A percentile compares a stretch with the other conserved stretches of the same genome.
These are phyloP conservation scores for Elongisporangium undulatum DNA, from an alignment of 352 stramenopile genomes.

Conservation along the genomic window DNA sequence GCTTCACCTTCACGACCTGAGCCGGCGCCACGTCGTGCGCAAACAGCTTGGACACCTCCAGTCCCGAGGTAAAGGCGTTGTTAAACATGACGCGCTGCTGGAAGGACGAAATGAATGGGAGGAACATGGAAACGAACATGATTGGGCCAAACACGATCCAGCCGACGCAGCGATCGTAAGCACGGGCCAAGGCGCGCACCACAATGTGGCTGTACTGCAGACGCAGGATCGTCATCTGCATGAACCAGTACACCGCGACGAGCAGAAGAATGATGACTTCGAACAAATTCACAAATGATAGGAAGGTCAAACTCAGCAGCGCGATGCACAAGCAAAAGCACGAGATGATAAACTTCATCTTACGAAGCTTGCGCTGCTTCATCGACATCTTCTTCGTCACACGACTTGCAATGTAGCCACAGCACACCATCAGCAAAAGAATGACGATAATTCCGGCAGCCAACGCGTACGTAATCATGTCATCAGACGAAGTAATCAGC, in stretches of 20 bases:
- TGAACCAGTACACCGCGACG: constrained; percentile 83
- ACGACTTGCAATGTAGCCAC: constrained; percentile 78
- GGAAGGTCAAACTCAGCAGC: constrained; percentile 62
- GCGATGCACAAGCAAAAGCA: constrained; percentile 65
- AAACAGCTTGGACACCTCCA: constrained; percentile 88
- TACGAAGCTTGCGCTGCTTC: constrained; percentile 87
- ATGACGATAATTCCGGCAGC: constrained; percentile 62
- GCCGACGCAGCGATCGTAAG: constrained; percentile 72
- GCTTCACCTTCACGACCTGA: constrained; percentile 85
- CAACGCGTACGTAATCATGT: constrained; percentile 61
- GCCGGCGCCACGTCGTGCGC: constrained; percentile 75
- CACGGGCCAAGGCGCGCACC: constrained; percentile 65
- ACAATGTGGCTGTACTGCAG: constrained; percentile 85
- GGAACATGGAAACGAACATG: constrained; percentile 87
- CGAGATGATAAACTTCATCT: constrained; percentile 83
- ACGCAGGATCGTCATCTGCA: constrained; percentile 73
- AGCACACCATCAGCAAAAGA: constrained; percentile 72
- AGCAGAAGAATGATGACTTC: constrained; percentile 67
- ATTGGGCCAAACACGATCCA: constrained; percentile 89
- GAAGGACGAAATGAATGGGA: constrained; percentile 85
- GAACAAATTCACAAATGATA: constrained; percentile 72
- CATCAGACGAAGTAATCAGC: constrained; percentile 43
- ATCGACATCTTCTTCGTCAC: constrained; percentile 90
- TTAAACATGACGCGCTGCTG: constrained; percentile 91
- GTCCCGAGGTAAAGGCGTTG: constrained; percentile 83